These are phyloP conservation scores for Alloteropsis semialata DNA, from an alignment of 176 grass and related monocot species.

Conservation along the genomic window DNA sequence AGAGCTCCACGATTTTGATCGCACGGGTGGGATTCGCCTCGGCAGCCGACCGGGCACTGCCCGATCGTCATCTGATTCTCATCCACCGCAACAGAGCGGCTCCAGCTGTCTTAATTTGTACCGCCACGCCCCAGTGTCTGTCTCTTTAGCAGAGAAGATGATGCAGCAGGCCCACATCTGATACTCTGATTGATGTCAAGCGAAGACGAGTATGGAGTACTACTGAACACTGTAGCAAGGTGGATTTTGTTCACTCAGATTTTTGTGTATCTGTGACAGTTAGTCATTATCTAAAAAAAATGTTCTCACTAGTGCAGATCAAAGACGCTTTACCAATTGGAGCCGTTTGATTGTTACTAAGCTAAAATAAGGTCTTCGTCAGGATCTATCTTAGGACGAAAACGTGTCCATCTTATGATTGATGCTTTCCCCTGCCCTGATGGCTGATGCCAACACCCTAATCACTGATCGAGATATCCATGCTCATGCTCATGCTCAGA, in stretches of 20 bases:
- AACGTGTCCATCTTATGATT: not conserved
- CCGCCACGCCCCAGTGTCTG: not conserved
- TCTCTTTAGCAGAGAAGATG: not conserved
- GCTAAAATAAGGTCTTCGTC: too few species aligned
- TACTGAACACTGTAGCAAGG: not conserved
- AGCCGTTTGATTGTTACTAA: not conserved
- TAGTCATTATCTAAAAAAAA: too few species aligned
- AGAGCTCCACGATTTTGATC: not conserved
- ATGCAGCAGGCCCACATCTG: not conserved
- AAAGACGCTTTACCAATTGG: not conserved
- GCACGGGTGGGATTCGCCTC: conserved; percentile 13
- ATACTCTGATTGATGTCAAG: not conserved
- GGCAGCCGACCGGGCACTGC: not conserved
- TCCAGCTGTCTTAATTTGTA: not conserved
- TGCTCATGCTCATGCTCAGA: too few species aligned
- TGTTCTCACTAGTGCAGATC: not conserved
- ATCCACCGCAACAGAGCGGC: not conserved
- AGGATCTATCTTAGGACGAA: not conserved
- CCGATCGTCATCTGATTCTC: not conserved
- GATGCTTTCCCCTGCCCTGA: not conserved
- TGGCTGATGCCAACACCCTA: not conserved
- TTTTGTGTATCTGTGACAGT: too few species aligned
- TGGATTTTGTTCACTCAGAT: too few species aligned
- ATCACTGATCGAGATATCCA: not conserved
- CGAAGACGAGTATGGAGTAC: too few species aligned